Percentiles rank a stretch among this genome's conserved stretches.
These are phyloP conservation scores for Lecanicillium sp. DNA, from an alignment of 2,329 filamentous ascomycete species.

Conservation along the genomic window DNA sequence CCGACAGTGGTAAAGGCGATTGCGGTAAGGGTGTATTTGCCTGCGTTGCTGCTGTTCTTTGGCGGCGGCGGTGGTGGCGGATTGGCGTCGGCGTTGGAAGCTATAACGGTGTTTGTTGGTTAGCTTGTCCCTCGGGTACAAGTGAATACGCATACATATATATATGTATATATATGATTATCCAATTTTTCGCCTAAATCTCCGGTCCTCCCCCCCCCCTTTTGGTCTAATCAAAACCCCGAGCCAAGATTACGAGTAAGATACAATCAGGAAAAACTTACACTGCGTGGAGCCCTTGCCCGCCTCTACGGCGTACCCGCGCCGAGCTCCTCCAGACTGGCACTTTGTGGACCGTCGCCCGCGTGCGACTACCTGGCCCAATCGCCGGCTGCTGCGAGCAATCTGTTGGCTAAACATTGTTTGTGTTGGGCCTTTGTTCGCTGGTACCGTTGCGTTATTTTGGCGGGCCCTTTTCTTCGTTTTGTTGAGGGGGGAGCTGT, in stretches of 20 bases:
- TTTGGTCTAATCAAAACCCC: too few relatives aligned
- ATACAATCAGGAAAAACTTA: constrained; percentile 10
- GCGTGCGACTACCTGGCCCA: constrained; percentile 13
- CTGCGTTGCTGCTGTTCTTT: constrained; percentile 15
- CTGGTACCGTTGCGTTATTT: too few relatives aligned
- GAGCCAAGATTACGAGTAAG: neutral
- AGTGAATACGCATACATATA: neutral
- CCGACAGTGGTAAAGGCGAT: constrained; percentile 22
- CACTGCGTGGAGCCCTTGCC: constrained; percentile 15
- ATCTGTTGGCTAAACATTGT: constrained; percentile 16
- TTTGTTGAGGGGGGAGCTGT: too few relatives aligned
- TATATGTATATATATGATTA: neutral
- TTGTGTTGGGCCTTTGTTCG: neutral
- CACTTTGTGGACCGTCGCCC: constrained; percentile 4
- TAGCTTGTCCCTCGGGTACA: neutral
- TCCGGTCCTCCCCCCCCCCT: neutral
- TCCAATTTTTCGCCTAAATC: neutral
- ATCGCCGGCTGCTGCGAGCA: constrained; percentile 16
- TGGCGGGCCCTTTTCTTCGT: too few relatives aligned
- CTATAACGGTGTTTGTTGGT: neutral
- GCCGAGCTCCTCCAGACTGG: constrained; percentile 11
- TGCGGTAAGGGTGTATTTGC: constrained; percentile 19
- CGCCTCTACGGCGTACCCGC: constrained; percentile 15
- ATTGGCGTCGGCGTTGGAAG: constrained; percentile 3
- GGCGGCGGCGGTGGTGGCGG: constrained; percentile 1